These are phyloP conservation scores for Suillus tomentosus DNA, from an alignment of 768 basidiomycete genomes.

Conservation along the genomic window DNA sequence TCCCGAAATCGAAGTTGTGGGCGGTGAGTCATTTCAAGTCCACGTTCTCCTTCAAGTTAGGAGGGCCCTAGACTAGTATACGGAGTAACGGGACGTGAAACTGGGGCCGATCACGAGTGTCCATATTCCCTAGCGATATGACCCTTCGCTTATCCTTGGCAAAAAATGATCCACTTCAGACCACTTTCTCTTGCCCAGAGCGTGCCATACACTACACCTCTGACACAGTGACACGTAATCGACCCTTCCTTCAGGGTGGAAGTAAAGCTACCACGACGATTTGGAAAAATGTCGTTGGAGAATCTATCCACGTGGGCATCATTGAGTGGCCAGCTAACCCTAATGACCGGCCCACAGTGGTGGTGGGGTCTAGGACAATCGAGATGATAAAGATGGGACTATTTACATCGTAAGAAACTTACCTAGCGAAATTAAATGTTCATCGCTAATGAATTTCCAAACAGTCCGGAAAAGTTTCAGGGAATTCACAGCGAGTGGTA, in stretches of 20 bases:
- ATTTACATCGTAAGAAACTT: conserved; percentile 25
- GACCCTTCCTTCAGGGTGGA: conserved; percentile 13
- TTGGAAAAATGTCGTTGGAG: conserved; percentile 21
- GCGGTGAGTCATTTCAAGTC: neutral
- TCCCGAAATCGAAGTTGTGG: neutral
- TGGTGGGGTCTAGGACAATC: conserved; percentile 30
- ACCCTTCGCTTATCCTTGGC: conserved; percentile 24
- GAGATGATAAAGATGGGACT: conserved; percentile 25
- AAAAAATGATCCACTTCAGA: conserved; percentile 27
- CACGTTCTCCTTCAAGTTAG: too few species aligned
- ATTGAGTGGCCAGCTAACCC: conserved; percentile 30
- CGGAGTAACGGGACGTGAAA: neutral
- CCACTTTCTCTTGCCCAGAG: conserved; percentile 25
- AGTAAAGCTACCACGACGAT: conserved; percentile 24
- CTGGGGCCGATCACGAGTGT: neutral
- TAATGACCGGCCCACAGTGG: conserved; percentile 13
- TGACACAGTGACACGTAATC: conserved; percentile 19
- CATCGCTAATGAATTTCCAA: neutral
- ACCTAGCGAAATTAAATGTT: neutral
- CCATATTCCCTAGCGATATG: conserved; percentile 16
- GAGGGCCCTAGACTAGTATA: neutral
- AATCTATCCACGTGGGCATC: conserved; percentile 29
- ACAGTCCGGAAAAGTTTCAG: conserved; percentile 30
- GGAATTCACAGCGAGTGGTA: conserved; percentile 24
- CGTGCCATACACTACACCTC: conserved; percentile 19